Conservation (phyloP, 2,329 filamentous ascomycete species). For the Lasiodiplodia sp. region DNA sequence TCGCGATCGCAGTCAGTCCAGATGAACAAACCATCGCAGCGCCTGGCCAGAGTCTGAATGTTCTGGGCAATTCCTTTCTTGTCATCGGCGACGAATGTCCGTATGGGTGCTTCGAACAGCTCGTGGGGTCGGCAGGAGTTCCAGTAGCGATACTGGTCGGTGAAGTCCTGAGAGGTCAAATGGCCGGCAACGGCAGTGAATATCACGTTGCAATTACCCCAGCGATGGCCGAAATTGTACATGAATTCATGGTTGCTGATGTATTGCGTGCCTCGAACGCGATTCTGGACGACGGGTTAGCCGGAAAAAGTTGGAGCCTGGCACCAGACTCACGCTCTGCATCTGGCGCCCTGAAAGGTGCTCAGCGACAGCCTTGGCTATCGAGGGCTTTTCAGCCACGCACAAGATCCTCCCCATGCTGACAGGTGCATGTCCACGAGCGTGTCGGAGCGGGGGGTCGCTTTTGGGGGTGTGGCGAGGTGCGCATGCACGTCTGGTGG, state of each 20-base stretch:
- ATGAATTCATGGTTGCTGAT: slow-evolving; percentile 95
- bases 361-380: slow-evolving; percentile 90
- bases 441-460: neutral
- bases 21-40: slow-evolving; percentile 81
- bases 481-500: slow-evolving; percentile 15
- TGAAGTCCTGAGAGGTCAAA: slow-evolving; percentile 82
- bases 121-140: slow-evolving; percentile 76
- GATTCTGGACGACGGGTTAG: slow-evolving; percentile 59
- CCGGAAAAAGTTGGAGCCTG: slow-evolving; percentile 5
- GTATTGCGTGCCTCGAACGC: slow-evolving; percentile 72
- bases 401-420: slow-evolving; percentile 69
- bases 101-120: slow-evolving; percentile 82
- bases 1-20: slow-evolving; percentile 99
- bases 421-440: slow-evolving; percentile 1
- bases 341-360: slow-evolving; percentile 76
- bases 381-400: slow-evolving; percentile 89
- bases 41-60: slow-evolving; percentile 78
- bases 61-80: slow-evolving; percentile 85
- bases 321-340: slow-evolving; percentile 9
- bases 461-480: neutral
- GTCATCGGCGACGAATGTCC: slow-evolving; percentile 71
- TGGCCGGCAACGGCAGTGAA: slow-evolving; percentile 96
- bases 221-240: slow-evolving; percentile 82
- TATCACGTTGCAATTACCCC: slow-evolving; percentile 83
- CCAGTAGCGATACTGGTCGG: slow-evolving; percentile 78